Base-by-base conservation (phyloP, 2,329 filamentous ascomycete species). In the Pyrenophora teres region DNA sequence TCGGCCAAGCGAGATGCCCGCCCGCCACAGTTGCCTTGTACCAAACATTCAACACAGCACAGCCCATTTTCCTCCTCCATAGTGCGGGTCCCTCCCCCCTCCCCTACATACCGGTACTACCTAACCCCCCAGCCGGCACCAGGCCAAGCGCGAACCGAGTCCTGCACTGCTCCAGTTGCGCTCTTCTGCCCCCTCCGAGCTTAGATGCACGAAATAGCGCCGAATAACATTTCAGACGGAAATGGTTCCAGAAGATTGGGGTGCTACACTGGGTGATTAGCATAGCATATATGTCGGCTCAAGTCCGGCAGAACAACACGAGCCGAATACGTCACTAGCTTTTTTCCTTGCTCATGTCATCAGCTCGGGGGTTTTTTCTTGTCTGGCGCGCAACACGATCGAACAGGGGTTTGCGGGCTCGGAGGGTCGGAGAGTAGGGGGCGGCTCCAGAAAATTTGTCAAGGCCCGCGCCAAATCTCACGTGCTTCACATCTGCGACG, bases 201-300 rank as follows among this genome's bases (percentile, higher is more conserved):
- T 9, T 30, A 30, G 27, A 30, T 27, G 27, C 27, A 30, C 9
- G 19, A 5, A 30, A 30, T 45, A 45, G 51, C 38, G 46, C 36
- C 19, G 21, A 54, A 27, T 42, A 50, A 42, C 12, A 45, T 46
- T 50, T 42, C 46, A 45, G 32, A 45, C 32, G 38, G 41, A 30
- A 50, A 45, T 41, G 41, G 46, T 54, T 54, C 51, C 46, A 54
- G 51, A 46, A 49, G 41, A 45, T 39, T 37, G 49, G 49, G 49
- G n/a, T n/a, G n/a, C n/a, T 27, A 38, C 21, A 25, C 19, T 19
- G 19, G 19, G 19, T 19, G 5, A 5, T 19, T 19, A 19, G 19
- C 19, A 19, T 19, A 19, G 19, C 19, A 19, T 19, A 19, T 25
- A 41, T 21, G 41, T 40, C 40, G 19, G 30, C n/a, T 46, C 21